Evolutionary conservation across 768 basidiomycete genomes (phyloP), one percentile per base, ranked within the genome.

Genomic region (Lactarius evosmus): DNA sequence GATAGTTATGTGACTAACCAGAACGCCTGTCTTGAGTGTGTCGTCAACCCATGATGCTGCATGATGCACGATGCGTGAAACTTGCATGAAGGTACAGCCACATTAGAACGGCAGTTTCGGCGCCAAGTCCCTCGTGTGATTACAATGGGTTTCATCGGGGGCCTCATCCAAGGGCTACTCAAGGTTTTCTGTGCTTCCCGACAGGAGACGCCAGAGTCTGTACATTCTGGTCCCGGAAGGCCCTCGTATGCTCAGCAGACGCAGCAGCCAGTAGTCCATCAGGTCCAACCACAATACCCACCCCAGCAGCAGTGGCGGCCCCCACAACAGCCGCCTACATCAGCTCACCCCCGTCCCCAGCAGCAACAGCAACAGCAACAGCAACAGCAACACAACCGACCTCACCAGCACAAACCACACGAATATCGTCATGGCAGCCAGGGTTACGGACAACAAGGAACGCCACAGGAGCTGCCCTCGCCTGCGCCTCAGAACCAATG

Each of bases 331-430:
- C 36, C n/a, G n/a, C 67, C 61, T 66, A 25, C 63, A 14, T 55
- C 58, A 14, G 27, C 27, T n/a, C 12, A 63, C 2, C 17, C 22
- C 29, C 25, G n/a, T 12, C 36, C 27, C 19, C 49, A 55, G n/a
- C 55, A 38, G 33, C 63, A 55, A 49, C 62, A 62, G 29, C 65
- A 52, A n/a, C 63, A 62, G n/a, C 58, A 59, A 25, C 55, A 38
- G 33, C 63, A 55, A 49, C 62, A 62, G 29, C 65, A 52, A n/a
- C 63, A 62, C 0, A 59, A 62, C 3, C 63, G 64, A 19, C 70
- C 69, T 30, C 69, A 25, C 32, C 70, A 58, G 30, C 69, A 70
- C 56, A 65, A 72, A 38, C 62, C 58, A 14, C 65, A 67, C 36
- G 66, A 22, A 56, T 59, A 64, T 32, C 64, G 36, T n/a, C 65